These are phyloP conservation scores for Candida gorgasii DNA, from an alignment of 805 yeast species.

Conservation along the genomic window DNA sequence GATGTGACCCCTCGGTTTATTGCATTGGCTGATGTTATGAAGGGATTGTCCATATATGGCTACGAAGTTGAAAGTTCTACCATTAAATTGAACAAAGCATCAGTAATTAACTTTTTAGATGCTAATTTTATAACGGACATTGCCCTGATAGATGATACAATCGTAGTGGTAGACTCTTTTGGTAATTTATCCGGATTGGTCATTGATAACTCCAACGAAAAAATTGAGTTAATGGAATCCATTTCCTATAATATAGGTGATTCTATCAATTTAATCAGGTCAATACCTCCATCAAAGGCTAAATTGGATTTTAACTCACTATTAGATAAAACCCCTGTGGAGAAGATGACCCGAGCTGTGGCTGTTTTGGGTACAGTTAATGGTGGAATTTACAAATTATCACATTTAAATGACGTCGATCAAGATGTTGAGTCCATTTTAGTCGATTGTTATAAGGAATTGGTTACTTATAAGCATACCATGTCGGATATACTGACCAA, in stretches of 20 bases:
- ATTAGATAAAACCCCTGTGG: slow-evolving; percentile 7
- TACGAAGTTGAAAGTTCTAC: background rate
- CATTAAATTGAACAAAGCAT: background rate
- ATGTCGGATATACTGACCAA: slow-evolving; percentile 12
- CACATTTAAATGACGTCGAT: slow-evolving; percentile 14
- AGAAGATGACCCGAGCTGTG: slow-evolving; percentile 1
- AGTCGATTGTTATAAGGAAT: slow-evolving; percentile 18
- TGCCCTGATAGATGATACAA: slow-evolving; percentile 2
- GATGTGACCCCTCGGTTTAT: slow-evolving; percentile 1
- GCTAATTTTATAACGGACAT: slow-evolving; percentile 11
- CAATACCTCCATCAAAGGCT: slow-evolving; percentile 1
- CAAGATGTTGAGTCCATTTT: slow-evolving; percentile 17
- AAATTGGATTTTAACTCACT: slow-evolving; percentile 10
- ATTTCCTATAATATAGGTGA: slow-evolving; percentile 28
- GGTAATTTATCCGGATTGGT: slow-evolving; percentile 27
- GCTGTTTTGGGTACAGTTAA: slow-evolving; percentile 28
- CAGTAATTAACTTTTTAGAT: slow-evolving; percentile 1
- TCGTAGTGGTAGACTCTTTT: slow-evolving; percentile 26
- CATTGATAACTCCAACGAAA: background rate
- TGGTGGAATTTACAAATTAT: slow-evolving; percentile 27
- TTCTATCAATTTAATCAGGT: slow-evolving; percentile 26
- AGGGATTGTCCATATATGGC: slow-evolving; percentile 14
- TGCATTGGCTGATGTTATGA: slow-evolving; percentile 20
- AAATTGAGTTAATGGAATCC: slow-evolving; percentile 12
- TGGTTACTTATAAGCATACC: slow-evolving; percentile 11